Conservation (phyloP, 2,329 filamentous ascomycete species). For the Colletotrichum neosansevieriae region DNA sequence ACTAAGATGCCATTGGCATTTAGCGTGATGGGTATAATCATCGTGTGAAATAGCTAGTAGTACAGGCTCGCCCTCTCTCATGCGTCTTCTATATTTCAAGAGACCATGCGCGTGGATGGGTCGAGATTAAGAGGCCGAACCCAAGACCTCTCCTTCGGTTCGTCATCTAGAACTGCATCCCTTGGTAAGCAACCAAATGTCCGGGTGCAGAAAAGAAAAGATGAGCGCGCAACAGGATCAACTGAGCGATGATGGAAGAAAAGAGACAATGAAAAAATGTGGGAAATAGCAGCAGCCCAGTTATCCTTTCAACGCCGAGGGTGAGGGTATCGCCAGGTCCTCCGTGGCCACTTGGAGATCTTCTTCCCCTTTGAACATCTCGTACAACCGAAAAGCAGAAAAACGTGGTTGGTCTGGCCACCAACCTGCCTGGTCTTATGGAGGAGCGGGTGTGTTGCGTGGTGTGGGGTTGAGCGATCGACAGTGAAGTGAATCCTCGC, state of each 20-base stretch:
- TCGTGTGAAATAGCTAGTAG: slow-evolving; percentile 33
- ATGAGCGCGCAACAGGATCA: slow-evolving; percentile 21
- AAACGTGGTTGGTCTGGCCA: slow-evolving; percentile 26
- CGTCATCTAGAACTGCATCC: slow-evolving; percentile 28
- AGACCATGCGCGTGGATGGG: neutral
- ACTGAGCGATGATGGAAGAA: neutral
- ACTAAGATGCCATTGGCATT: slow-evolving; percentile 27
- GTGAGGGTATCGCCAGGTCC: slow-evolving; percentile 42
- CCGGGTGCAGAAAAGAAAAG: neutral
- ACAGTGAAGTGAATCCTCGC: slow-evolving; percentile 18
- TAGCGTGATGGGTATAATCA: slow-evolving; percentile 39
- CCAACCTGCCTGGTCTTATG: slow-evolving; percentile 19
- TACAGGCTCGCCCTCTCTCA: slow-evolving; percentile 28
- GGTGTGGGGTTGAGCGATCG: slow-evolving; percentile 31
- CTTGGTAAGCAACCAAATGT: slow-evolving; percentile 14
- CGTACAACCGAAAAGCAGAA: slow-evolving; percentile 17
- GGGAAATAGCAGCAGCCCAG: slow-evolving; percentile 7
- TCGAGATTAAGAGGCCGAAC: neutral
- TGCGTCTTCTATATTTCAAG: slow-evolving; percentile 11
- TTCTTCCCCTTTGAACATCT: slow-evolving; percentile 29
- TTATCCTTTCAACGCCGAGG: slow-evolving; percentile 37
- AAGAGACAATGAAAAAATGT: slow-evolving; percentile 1
- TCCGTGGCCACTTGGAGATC: slow-evolving; percentile 36
- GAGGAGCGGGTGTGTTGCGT: slow-evolving; percentile 5
- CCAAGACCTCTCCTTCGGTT: neutral